Conservation (phyloP, 78 protist species). For the Tieghemostelium lacteum region DNA sequence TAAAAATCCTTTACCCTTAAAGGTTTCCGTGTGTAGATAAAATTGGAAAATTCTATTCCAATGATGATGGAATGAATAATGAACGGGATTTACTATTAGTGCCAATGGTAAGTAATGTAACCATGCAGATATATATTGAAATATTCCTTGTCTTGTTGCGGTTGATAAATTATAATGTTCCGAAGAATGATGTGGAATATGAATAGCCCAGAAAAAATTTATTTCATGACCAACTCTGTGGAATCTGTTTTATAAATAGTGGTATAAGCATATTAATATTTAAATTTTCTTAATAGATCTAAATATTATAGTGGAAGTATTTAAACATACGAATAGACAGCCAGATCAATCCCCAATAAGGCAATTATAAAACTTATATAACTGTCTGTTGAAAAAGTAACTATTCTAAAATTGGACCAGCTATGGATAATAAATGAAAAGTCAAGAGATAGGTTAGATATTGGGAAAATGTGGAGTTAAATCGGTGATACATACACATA, state of each 20-base stretch:
- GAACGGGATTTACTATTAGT: constrained; percentile 14
- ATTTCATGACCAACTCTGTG: constrained; percentile 23
- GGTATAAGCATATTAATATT: too few species aligned
- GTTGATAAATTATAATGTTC: constrained; percentile 12
- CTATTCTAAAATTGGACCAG: constrained; percentile 35
- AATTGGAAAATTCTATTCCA: constrained; percentile 37
- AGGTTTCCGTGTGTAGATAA: background rate
- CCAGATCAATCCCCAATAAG: constrained; percentile 20
- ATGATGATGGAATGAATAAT: constrained; percentile 34
- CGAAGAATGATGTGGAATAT: constrained; percentile 32
- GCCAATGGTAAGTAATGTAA: constrained; percentile 44
- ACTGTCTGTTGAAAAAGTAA: background rate
- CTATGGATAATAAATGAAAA: background rate
- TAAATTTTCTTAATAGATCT: too few species aligned
- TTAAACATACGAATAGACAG: constrained; percentile 19
- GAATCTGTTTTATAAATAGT: constrained; percentile 1
- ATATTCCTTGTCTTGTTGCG: constrained; percentile 24
- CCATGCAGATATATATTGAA: constrained; percentile 23
- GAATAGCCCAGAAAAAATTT: constrained; percentile 27
- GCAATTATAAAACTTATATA: constrained; percentile 11
- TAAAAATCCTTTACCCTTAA: background rate
- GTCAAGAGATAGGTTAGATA: background rate
- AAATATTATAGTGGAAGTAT: too few species aligned
- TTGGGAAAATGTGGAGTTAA: too few species aligned
- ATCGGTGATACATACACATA: constrained; percentile 26